Evolutionary conservation across 352 stramenopile species (phyloP).

Genomic region (Phytophthora rubi): DNA sequence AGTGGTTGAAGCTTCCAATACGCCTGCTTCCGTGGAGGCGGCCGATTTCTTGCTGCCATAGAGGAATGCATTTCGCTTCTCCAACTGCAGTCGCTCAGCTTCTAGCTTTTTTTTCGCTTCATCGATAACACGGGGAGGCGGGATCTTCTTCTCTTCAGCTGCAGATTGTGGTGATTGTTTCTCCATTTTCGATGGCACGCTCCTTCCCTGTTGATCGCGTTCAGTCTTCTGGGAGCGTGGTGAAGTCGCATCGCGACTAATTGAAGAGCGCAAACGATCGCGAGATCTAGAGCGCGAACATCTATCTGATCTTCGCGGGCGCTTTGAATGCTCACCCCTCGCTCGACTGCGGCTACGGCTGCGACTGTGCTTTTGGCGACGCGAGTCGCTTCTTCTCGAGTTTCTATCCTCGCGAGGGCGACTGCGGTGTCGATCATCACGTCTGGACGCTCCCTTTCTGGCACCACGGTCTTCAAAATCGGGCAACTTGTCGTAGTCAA

Average conservation of each 20-base stretch:
- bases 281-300: constrained; percentile 40
- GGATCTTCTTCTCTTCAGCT: constrained; percentile 12
- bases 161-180: background rate
- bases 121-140: constrained; percentile 23
- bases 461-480: constrained; percentile 64
- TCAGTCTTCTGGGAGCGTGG: background rate
- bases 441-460: constrained; percentile 26
- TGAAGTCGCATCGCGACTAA: background rate
- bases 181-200: background rate
- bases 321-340: constrained; percentile 25
- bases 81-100: constrained; percentile 48
- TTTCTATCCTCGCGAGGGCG: constrained; percentile 11
- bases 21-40: background rate
- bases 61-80: constrained; percentile 66
- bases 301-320: constrained; percentile 14
- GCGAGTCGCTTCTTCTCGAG: constrained; percentile 9
- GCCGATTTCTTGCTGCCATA: constrained; percentile 47
- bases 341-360: constrained; percentile 49
- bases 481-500: constrained; percentile 83
- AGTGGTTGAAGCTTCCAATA: constrained; percentile 1
- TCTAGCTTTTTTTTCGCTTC: constrained; percentile 36
- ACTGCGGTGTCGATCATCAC: constrained; percentile 19
- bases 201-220: constrained; percentile 9
- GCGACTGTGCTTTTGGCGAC: constrained; percentile 25
- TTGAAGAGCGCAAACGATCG: constrained; percentile 27